Conservation (phyloP, 768 basidiomycete genomes). For the Gymnopilus dilepis region DNA sequence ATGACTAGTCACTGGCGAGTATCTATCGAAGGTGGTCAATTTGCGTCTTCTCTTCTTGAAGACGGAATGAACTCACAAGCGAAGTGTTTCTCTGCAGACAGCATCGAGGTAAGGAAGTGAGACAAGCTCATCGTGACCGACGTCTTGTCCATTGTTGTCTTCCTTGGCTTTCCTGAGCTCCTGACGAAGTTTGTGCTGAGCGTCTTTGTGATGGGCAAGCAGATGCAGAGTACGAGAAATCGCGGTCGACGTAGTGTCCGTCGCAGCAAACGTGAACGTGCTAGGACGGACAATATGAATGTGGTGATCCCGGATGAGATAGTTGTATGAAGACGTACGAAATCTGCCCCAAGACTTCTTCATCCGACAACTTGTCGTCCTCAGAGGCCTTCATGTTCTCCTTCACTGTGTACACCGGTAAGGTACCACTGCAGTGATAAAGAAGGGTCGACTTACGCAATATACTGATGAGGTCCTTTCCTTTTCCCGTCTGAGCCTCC, state of each 20-base stretch:
- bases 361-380: slow-evolving; percentile 39
- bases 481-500: slow-evolving; percentile 38
- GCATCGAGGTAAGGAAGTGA: slow-evolving; percentile 45
- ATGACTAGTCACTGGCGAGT: slow-evolving; percentile 23
- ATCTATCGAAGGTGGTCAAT: slow-evolving; percentile 13
- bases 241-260: slow-evolving; percentile 49
- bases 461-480: slow-evolving; percentile 53
- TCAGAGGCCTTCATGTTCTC: slow-evolving; percentile 39
- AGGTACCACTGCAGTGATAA: not conserved
- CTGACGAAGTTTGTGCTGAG: slow-evolving; percentile 40
- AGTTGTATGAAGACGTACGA: slow-evolving; percentile 18
- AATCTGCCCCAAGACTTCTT: slow-evolving; percentile 41
- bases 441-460: slow-evolving; percentile 38
- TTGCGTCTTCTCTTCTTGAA: not conserved
- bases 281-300: slow-evolving; percentile 12
- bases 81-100: slow-evolving; percentile 43
- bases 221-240: slow-evolving; percentile 41
- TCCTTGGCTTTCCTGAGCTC: slow-evolving; percentile 38
- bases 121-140: slow-evolving; percentile 44
- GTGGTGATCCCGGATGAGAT: too few relatives aligned
- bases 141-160: slow-evolving; percentile 26
- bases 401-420: slow-evolving; percentile 30
- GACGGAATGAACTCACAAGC: slow-evolving; percentile 33
- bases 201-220: slow-evolving; percentile 34
- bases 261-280: slow-evolving; percentile 41